Evolutionary conservation across 1,139 yeast genomes (phyloP).

Genomic region (Taiozyma sp.): DNA sequence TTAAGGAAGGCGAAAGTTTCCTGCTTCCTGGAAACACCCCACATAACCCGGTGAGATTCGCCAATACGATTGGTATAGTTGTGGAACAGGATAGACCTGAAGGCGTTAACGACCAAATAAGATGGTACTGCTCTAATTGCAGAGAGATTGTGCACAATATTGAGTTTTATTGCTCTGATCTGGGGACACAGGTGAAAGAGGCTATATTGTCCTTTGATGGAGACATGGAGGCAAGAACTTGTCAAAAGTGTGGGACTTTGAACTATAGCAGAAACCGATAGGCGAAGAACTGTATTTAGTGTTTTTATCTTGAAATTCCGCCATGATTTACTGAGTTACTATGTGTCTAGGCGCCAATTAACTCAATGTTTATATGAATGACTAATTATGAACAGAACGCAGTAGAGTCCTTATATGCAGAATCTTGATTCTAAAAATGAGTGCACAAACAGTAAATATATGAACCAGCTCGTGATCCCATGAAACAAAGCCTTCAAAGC

Average conservation of each 20-base stretch:
- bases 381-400: too few species aligned
- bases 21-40: constrained; percentile 81
- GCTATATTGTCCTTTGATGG: constrained; percentile 71
- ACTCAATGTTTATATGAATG: too few species aligned
- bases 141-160: constrained; percentile 58
- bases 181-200: constrained; percentile 86
- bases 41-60: constrained; percentile 85
- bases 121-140: constrained; percentile 86
- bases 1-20: constrained; percentile 83
- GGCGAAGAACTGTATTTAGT: background rate
- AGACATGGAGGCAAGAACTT: constrained; percentile 60
- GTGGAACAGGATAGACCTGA: constrained; percentile 91
- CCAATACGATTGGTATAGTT: constrained; percentile 82
- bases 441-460: background rate
- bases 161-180: constrained; percentile 69
- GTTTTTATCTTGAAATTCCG: background rate
- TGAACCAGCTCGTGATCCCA: too few species aligned
- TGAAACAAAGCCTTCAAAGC: too few species aligned
- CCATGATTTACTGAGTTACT: too few species aligned
- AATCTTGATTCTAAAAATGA: background rate
- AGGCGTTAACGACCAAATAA: constrained; percentile 57
- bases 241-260: constrained; percentile 67
- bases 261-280: constrained; percentile 54
- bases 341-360: too few species aligned
- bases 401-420: background rate